Conservation (phyloP, 331 rosid genomes). For the Rhamnella rubrinervis region DNA sequence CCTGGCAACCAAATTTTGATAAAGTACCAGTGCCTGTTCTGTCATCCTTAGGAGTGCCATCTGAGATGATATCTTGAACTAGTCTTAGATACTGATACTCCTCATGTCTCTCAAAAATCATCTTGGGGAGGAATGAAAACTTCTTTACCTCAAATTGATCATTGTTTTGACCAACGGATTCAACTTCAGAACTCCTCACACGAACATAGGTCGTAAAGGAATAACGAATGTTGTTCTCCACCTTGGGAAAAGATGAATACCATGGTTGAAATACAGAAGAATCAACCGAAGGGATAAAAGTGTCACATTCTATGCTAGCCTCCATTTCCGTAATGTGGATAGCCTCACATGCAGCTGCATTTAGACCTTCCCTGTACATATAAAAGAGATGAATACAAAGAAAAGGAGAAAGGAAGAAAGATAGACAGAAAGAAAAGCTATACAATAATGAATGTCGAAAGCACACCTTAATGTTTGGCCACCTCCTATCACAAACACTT, state of each 20-base stretch:
- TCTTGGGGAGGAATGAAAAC: constrained; percentile 86
- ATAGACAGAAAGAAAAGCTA: constrained; percentile 10
- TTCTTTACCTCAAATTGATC: constrained; percentile 65
- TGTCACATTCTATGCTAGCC: constrained; percentile 74
- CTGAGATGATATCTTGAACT: constrained; percentile 77
- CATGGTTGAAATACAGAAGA: constrained; percentile 76
- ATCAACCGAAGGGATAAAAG: constrained; percentile 72
- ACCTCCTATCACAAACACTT: constrained; percentile 90
- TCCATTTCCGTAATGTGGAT: constrained; percentile 82
- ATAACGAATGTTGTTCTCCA: constrained; percentile 65
- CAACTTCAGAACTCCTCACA: constrained; percentile 59
- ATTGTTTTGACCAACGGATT: constrained; percentile 40
- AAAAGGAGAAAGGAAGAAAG: constrained; percentile 16
- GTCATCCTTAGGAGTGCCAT: constrained; percentile 81
- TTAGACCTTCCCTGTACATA: constrained; percentile 75
- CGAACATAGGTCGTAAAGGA: constrained; percentile 80
- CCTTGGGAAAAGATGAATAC: constrained; percentile 84
- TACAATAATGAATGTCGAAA: constrained; percentile 11
- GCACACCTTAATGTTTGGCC: constrained; percentile 76
- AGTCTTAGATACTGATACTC: constrained; percentile 73
- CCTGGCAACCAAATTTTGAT: constrained; percentile 96
- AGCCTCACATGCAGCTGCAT: constrained; percentile 90
- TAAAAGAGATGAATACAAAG: constrained; percentile 17
- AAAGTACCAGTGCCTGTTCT: constrained; percentile 97
- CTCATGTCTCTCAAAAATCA: constrained; percentile 78